Conservation (phyloP, 768 basidiomycete species). For the Erythrobasidium yunnanense region DNA sequence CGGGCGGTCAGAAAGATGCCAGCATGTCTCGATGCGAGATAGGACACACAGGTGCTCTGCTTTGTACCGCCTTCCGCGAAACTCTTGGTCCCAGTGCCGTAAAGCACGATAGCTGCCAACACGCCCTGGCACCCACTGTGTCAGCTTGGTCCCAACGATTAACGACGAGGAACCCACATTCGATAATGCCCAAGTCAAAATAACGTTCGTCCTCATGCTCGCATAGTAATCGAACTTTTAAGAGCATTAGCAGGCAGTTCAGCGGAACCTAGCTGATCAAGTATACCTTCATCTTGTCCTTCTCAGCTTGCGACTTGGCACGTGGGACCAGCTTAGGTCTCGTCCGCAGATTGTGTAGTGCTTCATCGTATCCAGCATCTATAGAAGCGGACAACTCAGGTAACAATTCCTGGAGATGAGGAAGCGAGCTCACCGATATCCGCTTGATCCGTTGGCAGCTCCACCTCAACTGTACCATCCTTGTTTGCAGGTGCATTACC, state of each 20-base stretch:
- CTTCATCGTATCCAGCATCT: constrained; percentile 79
- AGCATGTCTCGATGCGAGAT: too few relatives aligned
- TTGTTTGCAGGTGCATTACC: constrained; percentile 33
- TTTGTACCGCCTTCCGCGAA: constrained; percentile 52
- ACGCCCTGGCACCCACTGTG: constrained; percentile 50
- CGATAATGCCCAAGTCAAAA: constrained; percentile 71
- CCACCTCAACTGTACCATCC: constrained; percentile 35
- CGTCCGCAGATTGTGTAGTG: constrained; percentile 51
- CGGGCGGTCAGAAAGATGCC: too few relatives aligned
- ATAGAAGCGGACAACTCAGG: neutral
- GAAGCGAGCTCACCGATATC: constrained; percentile 31
- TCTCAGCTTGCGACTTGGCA: constrained; percentile 34
- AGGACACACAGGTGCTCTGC: constrained; percentile 47
- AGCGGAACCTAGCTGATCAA: neutral
- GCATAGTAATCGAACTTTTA: constrained; percentile 69
- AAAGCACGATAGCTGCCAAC: constrained; percentile 58
- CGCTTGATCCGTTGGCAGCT: constrained; percentile 35
- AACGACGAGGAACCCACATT: constrained; percentile 50
- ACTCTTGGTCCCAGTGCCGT: constrained; percentile 53
- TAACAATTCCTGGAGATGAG: neutral
- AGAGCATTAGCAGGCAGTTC: neutral
- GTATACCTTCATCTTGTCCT: constrained; percentile 39
- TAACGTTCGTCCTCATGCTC: constrained; percentile 67
- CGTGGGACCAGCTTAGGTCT: constrained; percentile 39
- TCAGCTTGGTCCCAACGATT: constrained; percentile 2